These are phyloP conservation scores for Rhynchospora pubera DNA, from an alignment of 176 grass and related monocot species.

Conservation along the genomic window DNA sequence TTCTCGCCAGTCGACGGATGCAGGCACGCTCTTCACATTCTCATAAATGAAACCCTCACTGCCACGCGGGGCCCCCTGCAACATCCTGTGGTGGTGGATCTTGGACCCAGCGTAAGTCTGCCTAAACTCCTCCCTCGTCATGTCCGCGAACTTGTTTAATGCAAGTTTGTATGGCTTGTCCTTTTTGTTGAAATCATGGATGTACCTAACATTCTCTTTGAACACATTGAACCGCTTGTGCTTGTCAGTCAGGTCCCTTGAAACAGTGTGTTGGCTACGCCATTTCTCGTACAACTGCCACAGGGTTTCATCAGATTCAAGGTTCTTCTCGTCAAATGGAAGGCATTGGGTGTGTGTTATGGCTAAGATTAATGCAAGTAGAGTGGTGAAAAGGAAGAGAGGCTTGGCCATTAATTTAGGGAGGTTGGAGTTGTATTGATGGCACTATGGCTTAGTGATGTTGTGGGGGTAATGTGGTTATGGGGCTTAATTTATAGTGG, in stretches of 20 bases:
- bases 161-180: slow-evolving; percentile 81
- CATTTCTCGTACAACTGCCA: slow-evolving; percentile 68
- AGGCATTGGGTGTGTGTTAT: slow-evolving; percentile 18
- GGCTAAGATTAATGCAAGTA: neutral
- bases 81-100: slow-evolving; percentile 45
- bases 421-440: neutral
- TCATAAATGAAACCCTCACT: slow-evolving; percentile 29
- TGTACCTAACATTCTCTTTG: slow-evolving; percentile 56
- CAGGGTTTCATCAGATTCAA: slow-evolving; percentile 57
- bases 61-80: slow-evolving; percentile 11
- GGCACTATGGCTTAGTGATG: neutral
- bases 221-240: slow-evolving; percentile 67
- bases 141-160: slow-evolving; percentile 75
- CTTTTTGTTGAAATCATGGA: slow-evolving; percentile 58
- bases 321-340: slow-evolving; percentile 43
- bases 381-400: neutral
- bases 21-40: slow-evolving; percentile 9
- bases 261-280: slow-evolving; percentile 46
- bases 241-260: slow-evolving; percentile 51
- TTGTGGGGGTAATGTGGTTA: neutral
- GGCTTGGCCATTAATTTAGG: neutral
- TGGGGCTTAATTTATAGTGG: slow-evolving; percentile 8
- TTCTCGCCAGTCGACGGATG: slow-evolving; percentile 57
- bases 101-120: slow-evolving; percentile 42
- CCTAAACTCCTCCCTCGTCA: slow-evolving; percentile 69